These are phyloP conservation scores for Brasilioporus rufonigricans DNA, from an alignment of 768 basidiomycete species.

Conservation along the genomic window DNA sequence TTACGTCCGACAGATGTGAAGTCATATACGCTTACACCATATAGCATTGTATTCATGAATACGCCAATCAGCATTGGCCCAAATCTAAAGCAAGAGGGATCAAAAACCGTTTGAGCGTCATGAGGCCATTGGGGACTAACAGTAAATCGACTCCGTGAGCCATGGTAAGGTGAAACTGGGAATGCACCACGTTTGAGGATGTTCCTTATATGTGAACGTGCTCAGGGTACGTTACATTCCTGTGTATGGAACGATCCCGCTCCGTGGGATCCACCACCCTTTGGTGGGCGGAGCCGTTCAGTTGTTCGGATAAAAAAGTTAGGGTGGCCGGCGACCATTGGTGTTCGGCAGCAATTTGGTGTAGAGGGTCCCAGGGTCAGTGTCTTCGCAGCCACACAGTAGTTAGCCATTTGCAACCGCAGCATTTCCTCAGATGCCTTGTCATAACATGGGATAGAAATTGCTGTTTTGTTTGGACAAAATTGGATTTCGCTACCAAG, in stretches of 20 bases:
- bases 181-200: background rate
- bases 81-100: constrained; percentile 38
- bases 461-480: too few species aligned
- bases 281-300: too few species aligned
- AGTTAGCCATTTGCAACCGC: too few species aligned
- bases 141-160: background rate
- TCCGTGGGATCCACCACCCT: background rate
- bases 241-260: background rate
- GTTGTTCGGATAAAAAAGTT: too few species aligned
- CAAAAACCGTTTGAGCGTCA: constrained; percentile 20
- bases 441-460: too few species aligned
- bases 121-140: background rate
- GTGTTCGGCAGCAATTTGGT: too few species aligned
- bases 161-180: background rate
- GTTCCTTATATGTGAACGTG: background rate
- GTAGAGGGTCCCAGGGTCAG: too few species aligned
- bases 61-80: constrained; percentile 23
- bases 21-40: constrained; percentile 6
- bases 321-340: background rate
- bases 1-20: background rate
- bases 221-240: background rate
- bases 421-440: too few species aligned
- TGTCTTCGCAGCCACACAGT: too few species aligned
- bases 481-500: too few species aligned
- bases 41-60: constrained; percentile 17